Percentiles rank a stretch among this genome's conserved stretches.
Evolutionary conservation across 2,329 filamentous ascomycete species (phyloP).

Genomic region (Colletotrichum abscissum): DNA sequence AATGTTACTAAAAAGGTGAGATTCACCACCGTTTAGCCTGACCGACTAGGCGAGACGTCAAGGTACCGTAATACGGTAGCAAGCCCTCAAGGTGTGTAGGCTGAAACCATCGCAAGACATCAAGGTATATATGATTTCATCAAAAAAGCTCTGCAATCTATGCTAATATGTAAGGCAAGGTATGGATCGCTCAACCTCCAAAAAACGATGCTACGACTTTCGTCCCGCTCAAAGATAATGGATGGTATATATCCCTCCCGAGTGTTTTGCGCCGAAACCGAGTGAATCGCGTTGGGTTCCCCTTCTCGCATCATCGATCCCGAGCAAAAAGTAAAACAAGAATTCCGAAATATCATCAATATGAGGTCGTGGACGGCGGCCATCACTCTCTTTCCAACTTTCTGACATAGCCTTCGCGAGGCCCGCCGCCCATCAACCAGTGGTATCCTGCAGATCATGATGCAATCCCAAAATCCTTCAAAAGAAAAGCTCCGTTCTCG

Average conservation of each 20-base stretch:
- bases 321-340: neutral
- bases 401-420: neutral
- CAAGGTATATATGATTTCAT: neutral
- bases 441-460: constrained; percentile 30
- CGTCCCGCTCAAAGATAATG: neutral
- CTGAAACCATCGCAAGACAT: neutral
- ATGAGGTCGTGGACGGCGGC: neutral
- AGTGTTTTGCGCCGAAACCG: constrained; percentile 16
- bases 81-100: neutral
- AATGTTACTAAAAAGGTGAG: neutral
- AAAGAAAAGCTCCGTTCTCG: neutral
- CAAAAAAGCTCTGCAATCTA: neutral
- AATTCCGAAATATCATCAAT: constrained; percentile 26
- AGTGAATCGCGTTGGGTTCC: constrained; percentile 8
- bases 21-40: neutral
- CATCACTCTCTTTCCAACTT: neutral
- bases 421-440: constrained; percentile 6
- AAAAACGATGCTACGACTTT: neutral
- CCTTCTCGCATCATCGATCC: constrained; percentile 16
- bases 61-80: neutral
- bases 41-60: neutral
- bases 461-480: constrained; percentile 5
- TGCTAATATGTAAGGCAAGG: neutral
- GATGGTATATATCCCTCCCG: constrained; percentile 1
- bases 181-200: constrained; percentile 2